Conservation (phyloP, 192 early-diverging fungal species). For the Allomyces javanicus region DNA sequence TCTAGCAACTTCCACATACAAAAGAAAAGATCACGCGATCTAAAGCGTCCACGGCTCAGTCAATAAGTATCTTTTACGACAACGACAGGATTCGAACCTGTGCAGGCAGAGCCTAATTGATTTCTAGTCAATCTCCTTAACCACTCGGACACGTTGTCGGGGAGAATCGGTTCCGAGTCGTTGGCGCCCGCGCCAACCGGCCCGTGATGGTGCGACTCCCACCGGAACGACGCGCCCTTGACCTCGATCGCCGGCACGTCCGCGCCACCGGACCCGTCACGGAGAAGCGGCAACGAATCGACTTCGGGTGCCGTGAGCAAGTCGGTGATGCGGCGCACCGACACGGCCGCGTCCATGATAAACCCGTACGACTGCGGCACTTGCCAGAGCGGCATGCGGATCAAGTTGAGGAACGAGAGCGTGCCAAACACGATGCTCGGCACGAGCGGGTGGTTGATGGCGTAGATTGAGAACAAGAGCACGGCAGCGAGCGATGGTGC, state of each 20-base stretch:
- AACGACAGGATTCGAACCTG: no score
- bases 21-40: no score
- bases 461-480: neutral
- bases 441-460: neutral
- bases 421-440: neutral
- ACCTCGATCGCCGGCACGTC: neutral
- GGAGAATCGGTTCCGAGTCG: neutral
- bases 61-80: no score
- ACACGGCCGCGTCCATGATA: conserved; percentile 1
- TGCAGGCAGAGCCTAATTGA: no score
- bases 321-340: neutral
- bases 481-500: neutral
- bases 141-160: neutral
- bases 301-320: conserved; percentile 1
- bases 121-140: no score
- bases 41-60: no score
- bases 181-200: neutral
- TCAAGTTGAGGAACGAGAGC: neutral
- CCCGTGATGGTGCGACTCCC: neutral
- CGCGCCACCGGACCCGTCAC: neutral
- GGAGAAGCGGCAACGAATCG: neutral
- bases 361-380: neutral
- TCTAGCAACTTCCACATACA: no score
- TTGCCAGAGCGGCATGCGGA: neutral
- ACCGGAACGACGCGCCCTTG: neutral